These are phyloP conservation scores for Stachybotrys chlorohalonatus DNA, from an alignment of 2,329 filamentous ascomycete genomes.

Conservation along the genomic window DNA sequence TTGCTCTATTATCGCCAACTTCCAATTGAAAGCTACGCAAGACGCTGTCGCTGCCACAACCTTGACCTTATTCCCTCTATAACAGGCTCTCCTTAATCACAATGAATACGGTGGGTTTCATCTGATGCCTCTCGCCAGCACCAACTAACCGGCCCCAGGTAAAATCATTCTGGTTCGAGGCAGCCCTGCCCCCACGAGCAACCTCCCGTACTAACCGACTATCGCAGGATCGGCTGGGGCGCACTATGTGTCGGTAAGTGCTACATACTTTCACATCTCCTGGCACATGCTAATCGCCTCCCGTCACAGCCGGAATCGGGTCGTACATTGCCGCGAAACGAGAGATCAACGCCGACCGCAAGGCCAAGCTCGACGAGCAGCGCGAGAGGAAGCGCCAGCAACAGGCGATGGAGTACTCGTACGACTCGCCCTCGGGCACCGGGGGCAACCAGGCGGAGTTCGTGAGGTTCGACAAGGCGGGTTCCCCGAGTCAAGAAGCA, in stretches of 20 bases:
- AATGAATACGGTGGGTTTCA: conserved; percentile 46
- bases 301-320: conserved; percentile 63
- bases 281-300: conserved; percentile 7
- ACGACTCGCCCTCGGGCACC: conserved; percentile 31
- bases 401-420: conserved; percentile 42
- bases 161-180: conserved; percentile 55
- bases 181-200: conserved; percentile 3
- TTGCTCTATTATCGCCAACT: too few species aligned
- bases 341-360: conserved; percentile 85
- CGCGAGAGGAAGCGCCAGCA: conserved; percentile 51
- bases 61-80: too few species aligned
- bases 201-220: conserved; percentile 4
- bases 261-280: neutral
- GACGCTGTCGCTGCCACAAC: too few species aligned
- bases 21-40: too few species aligned
- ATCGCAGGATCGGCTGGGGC: conserved; percentile 77
- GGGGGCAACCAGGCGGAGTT: conserved; percentile 12
- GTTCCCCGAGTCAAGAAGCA: conserved; percentile 63
- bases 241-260: conserved; percentile 70
- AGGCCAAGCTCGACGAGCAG: conserved; percentile 58
- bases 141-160: conserved; percentile 31
- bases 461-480: conserved; percentile 47
- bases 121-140: neutral
- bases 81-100: conserved; percentile 6
- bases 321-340: conserved; percentile 96